A percentile compares a stretch with the other conserved stretches of the same genome.
These are phyloP conservation scores for Emericellopsis atlantica DNA, from an alignment of 2,329 filamentous ascomycete species.

Conservation along the genomic window DNA sequence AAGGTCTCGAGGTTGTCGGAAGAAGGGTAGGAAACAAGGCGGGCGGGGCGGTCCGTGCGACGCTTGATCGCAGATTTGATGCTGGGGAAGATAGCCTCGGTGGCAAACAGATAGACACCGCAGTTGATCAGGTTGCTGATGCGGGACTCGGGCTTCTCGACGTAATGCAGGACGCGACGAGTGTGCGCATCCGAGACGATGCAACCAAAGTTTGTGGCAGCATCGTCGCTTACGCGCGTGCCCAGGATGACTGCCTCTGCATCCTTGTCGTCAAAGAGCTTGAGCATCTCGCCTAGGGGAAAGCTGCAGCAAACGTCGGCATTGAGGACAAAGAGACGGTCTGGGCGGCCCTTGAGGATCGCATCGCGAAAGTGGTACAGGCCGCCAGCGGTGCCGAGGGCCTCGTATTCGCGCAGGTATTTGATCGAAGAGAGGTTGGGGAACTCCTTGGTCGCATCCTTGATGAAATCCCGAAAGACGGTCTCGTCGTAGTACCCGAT, in stretches of 20 bases:
- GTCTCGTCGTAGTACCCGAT: conserved; percentile 98
- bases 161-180: conserved; percentile 93
- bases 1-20: conserved; percentile 78
- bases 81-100: conserved; percentile 90
- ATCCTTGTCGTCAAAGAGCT: conserved; percentile 86
- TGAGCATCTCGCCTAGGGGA: conserved; percentile 89
- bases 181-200: conserved; percentile 91
- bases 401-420: conserved; percentile 95
- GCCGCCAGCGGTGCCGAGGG: conserved; percentile 87
- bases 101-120: conserved; percentile 94
- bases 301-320: conserved; percentile 99
- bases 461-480: conserved; percentile 97
- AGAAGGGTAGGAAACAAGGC: conserved; percentile 87
- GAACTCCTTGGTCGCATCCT: conserved; percentile 74
- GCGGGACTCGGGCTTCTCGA: conserved; percentile 96
- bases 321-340: conserved; percentile 94
- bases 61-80: conserved; percentile 94
- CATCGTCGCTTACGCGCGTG: conserved; percentile 80
- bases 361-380: conserved; percentile 99
- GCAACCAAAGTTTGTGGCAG: conserved; percentile 93
- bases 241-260: conserved; percentile 94
- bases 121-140: conserved; percentile 99
- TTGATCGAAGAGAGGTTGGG: conserved; percentile 72
- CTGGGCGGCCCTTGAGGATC: conserved; percentile 89
- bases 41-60: conserved; percentile 70